Percentiles rank a stretch among this genome's conserved stretches.
Evolutionary conservation across 495 filamentous ascomycete genomes (phyloP).

Genomic region (Bryoglossum gracile): DNA sequence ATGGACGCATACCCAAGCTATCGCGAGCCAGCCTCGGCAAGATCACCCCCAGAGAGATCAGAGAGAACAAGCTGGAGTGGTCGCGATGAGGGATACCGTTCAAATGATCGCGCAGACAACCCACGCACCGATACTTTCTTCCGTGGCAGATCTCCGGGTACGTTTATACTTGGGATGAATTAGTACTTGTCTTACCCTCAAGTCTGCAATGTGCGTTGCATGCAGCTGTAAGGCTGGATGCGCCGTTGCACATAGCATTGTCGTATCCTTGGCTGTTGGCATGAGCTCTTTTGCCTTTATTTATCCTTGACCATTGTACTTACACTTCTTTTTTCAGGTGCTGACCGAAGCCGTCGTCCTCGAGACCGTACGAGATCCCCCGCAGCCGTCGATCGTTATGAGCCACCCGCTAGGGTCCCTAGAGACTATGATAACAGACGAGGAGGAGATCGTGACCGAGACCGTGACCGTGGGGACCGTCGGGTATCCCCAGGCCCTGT

Average conservation of each 20-base stretch:
- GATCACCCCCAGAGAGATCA: constrained; percentile 42
- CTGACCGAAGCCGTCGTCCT: constrained; percentile 29
- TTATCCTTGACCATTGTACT: constrained; percentile 7
- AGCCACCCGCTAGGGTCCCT: constrained; percentile 51
- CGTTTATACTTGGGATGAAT: constrained; percentile 24
- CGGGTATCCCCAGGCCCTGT: constrained; percentile 54
- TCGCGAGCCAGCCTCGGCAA: constrained; percentile 29
- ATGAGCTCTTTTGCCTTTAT: background rate
- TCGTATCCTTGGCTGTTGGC: background rate
- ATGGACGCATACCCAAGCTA: constrained; percentile 24
- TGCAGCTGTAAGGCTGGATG: constrained; percentile 2
- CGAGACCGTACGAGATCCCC: constrained; percentile 68
- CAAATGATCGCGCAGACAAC: constrained; percentile 35
- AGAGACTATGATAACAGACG: constrained; percentile 57
- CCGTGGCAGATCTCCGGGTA: constrained; percentile 50
- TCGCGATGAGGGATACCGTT: constrained; percentile 38
- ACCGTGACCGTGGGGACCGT: constrained; percentile 49
- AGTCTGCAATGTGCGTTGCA: background rate
- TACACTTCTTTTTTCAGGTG: constrained; percentile 14
- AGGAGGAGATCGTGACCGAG: constrained; percentile 60
- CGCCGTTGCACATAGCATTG: background rate
- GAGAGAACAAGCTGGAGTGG: constrained; percentile 40
- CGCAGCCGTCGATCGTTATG: constrained; percentile 60
- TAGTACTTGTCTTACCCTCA: background rate
- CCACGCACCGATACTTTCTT: constrained; percentile 41